phyloP scores from a whole-genome alignment of 1,284 basidiomycete species.

The Phylloporus sp. region DNA sequence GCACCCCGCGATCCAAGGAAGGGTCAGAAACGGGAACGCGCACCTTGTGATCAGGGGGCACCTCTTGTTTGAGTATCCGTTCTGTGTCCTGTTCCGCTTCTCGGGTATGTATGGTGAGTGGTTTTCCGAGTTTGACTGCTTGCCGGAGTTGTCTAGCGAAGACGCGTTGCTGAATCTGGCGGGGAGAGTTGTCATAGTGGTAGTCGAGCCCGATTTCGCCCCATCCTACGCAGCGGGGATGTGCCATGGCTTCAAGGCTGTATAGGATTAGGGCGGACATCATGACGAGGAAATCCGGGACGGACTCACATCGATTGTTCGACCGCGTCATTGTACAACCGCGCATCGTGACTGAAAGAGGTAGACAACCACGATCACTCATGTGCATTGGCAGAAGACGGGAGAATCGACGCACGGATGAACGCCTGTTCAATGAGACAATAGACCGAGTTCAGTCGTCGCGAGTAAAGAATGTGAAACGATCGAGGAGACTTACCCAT shows the following conservation, averaged over 20 bases:
- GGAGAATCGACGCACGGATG: constrained; percentile 65
- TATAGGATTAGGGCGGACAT: background rate
- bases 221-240: constrained; percentile 83
- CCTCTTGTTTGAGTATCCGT: constrained; percentile 72
- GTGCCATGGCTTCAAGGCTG: constrained; percentile 77
- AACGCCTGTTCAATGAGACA: constrained; percentile 55
- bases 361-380: constrained; percentile 2
- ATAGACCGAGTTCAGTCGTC: background rate
- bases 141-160: constrained; percentile 72
- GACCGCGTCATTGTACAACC: constrained; percentile 68
- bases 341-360: constrained; percentile 70
- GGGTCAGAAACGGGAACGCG: constrained; percentile 11
- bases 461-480: background rate
- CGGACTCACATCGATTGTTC: constrained; percentile 70
- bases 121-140: constrained; percentile 72
- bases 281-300: background rate
- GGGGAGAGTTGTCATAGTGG: constrained; percentile 80
- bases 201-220: constrained; percentile 88
- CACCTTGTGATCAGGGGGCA: constrained; percentile 74
- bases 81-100: constrained; percentile 85
- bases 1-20: background rate
- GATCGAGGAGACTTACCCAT: constrained; percentile 60
- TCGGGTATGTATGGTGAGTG: constrained; percentile 81
- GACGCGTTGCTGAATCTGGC: constrained; percentile 68
- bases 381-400: background rate